phyloP scores from a whole-genome alignment of 495 filamentous ascomycete species.

The Schizothecium vesticola region DNA sequence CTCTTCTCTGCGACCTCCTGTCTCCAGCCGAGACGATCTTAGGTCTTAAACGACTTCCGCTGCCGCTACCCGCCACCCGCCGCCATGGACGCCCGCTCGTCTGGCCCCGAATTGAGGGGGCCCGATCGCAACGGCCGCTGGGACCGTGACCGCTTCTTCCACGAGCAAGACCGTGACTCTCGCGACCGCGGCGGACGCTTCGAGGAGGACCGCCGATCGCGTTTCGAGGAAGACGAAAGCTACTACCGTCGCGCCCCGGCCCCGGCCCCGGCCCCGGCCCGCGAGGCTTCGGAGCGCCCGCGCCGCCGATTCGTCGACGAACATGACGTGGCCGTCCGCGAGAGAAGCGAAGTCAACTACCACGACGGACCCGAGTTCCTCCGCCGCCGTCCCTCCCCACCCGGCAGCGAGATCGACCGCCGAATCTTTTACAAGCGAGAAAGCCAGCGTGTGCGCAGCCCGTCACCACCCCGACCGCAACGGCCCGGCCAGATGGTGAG shows the following conservation, averaged over 20 bases:
- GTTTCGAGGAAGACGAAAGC: conserved; percentile 17
- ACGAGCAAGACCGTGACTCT: conserved; percentile 24
- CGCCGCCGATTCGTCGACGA: conserved; percentile 29
- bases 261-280: conserved; percentile 12
- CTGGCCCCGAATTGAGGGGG: conserved; percentile 34
- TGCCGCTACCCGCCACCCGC: conserved; percentile 1
- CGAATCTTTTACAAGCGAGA: conserved; percentile 32
- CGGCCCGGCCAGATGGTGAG: conserved; percentile 29
- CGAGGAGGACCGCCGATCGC: conserved; percentile 25
- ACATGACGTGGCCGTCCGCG: conserved; percentile 30
- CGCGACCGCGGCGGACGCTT: conserved; percentile 24
- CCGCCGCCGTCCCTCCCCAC: conserved; percentile 17
- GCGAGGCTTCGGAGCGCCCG: conserved; percentile 31
- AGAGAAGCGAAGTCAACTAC: conserved; percentile 33
- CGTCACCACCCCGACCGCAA: conserved; percentile 28
- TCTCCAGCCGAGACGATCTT: not conserved
- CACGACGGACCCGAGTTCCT: conserved; percentile 30
- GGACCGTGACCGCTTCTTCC: conserved; percentile 40
- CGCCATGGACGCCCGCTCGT: conserved; percentile 28
- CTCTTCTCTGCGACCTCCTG: not conserved
- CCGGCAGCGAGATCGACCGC: conserved; percentile 30
- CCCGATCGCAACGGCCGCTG: conserved; percentile 34
- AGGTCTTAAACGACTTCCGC: not conserved
- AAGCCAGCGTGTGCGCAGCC: conserved; percentile 29
- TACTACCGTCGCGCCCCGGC: conserved; percentile 19